Percentiles rank a stretch among this genome's conserved stretches.
These are phyloP conservation scores for Scutellaria minor DNA, from an alignment of 257 asterid genomes.

Conservation along the genomic window DNA sequence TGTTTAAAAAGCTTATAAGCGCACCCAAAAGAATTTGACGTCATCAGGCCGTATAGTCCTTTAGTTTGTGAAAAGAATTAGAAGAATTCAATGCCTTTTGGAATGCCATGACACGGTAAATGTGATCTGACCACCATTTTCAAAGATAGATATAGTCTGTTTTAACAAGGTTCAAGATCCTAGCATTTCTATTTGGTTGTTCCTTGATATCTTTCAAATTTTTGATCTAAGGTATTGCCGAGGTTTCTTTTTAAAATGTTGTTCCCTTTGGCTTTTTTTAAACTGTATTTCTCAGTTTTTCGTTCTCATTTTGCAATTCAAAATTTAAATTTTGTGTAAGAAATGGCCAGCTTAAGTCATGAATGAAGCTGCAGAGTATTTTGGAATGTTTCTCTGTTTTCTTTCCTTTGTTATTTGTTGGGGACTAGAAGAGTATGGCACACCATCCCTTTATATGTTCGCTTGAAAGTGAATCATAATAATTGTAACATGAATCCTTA, in stretches of 20 bases:
- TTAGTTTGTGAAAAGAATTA: too few relatives aligned
- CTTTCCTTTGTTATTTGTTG: background rate
- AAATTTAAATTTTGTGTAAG: background rate
- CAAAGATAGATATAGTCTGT: background rate
- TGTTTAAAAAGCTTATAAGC: background rate
- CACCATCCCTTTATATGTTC: background rate
- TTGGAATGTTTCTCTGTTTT: background rate
- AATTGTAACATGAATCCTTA: background rate
- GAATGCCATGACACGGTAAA: background rate
- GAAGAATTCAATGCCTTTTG: too few relatives aligned
- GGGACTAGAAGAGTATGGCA: conserved; percentile 4
- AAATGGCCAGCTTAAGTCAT: background rate
- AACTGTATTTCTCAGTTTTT: background rate
- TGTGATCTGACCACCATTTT: conserved; percentile 9
- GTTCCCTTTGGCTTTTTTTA: background rate
- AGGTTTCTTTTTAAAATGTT: background rate
- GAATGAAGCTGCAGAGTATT: background rate
- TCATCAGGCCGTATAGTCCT: too few relatives aligned
- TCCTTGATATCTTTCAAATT: conserved; percentile 2
- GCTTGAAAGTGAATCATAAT: background rate
- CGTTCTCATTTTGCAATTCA: background rate
- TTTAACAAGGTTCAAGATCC: background rate
- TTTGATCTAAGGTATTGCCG: background rate
- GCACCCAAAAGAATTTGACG: background rate
- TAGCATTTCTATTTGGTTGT: background rate